phyloP scores from a whole-genome alignment of 2,329 filamentous ascomycete genomes.

The Alternaria arbusti region DNA sequence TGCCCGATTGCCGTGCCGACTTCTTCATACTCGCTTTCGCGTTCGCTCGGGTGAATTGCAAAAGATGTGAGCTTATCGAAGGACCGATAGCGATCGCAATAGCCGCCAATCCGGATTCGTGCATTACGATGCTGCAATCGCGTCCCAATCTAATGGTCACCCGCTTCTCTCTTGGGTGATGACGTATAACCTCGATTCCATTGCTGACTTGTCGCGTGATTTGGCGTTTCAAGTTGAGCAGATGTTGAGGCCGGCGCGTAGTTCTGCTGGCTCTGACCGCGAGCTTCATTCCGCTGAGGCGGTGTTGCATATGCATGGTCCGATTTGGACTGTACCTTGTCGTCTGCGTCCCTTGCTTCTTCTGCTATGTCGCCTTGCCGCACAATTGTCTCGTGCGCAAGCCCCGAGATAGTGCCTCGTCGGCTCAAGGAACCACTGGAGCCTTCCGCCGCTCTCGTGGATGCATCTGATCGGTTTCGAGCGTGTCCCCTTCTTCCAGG shows the following conservation, averaged over 20 bases:
- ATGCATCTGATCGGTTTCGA: conserved; percentile 70
- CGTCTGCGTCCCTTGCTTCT: conserved; percentile 30
- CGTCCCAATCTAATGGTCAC: conserved; percentile 39
- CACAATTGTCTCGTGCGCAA: conserved; percentile 37
- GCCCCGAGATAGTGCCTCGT: conserved; percentile 41
- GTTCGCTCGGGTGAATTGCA: conserved; percentile 7
- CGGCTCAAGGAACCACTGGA: conserved; percentile 41
- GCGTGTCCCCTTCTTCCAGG: conserved; percentile 67
- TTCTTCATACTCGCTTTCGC: conserved; percentile 10
- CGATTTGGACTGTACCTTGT: conserved; percentile 25
- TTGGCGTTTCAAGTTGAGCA: conserved; percentile 44
- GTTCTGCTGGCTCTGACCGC: conserved; percentile 32
- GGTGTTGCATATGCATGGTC: conserved; percentile 26
- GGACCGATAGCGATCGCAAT: conserved; percentile 7
- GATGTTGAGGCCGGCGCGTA: conserved; percentile 31
- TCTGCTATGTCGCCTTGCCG: conserved; percentile 36
- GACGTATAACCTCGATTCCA: conserved; percentile 40
- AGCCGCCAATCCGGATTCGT: conserved; percentile 19
- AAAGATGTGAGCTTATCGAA: conserved; percentile 17
- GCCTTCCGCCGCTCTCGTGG: conserved; percentile 47
- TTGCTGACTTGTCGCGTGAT: conserved; percentile 41
- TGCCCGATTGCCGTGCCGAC: background rate
- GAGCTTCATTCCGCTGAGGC: conserved; percentile 34
- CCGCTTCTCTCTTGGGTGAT: conserved; percentile 46
- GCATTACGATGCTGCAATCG: conserved; percentile 30